These are phyloP conservation scores for Lactifluus pinguis DNA, from an alignment of 768 basidiomycete species.

Conservation along the genomic window DNA sequence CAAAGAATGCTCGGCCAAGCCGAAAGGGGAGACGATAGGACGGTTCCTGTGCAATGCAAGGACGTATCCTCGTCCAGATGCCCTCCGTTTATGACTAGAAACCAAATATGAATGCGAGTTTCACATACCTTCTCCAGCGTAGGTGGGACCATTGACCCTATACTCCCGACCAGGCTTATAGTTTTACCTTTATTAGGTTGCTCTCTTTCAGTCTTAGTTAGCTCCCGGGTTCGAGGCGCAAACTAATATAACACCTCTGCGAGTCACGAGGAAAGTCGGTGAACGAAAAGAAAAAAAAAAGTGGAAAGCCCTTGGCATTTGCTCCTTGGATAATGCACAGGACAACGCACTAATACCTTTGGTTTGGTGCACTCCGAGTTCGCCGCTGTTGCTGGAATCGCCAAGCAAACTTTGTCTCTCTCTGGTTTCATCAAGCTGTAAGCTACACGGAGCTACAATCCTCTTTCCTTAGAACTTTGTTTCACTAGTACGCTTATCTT, in stretches of 20 bases:
- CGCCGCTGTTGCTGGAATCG: not conserved
- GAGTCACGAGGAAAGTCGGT: not conserved
- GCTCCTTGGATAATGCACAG: not conserved
- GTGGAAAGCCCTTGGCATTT: not conserved
- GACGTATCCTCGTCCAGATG: not conserved
- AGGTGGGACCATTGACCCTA: not conserved
- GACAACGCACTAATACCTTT: not conserved
- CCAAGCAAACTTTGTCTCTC: not conserved
- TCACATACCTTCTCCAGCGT: not conserved
- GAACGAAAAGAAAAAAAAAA: not conserved
- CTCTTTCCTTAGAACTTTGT: not conserved
- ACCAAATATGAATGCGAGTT: not conserved
- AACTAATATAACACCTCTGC: not conserved
- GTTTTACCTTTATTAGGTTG: not conserved
- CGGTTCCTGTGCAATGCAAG: not conserved
- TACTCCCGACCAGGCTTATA: not conserved
- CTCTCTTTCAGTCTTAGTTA: not conserved
- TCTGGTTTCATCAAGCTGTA: not conserved
- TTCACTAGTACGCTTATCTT: not conserved
- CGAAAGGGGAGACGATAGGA: constrained; percentile 30
- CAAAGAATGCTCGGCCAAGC: constrained; percentile 74
- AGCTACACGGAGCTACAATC: not conserved
- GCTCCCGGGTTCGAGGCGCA: not conserved
- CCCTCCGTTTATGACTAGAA: not conserved
- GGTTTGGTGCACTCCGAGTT: not conserved